Conservation (phyloP, 108 stramenopile species). For the Epithemia pelagica region DNA sequence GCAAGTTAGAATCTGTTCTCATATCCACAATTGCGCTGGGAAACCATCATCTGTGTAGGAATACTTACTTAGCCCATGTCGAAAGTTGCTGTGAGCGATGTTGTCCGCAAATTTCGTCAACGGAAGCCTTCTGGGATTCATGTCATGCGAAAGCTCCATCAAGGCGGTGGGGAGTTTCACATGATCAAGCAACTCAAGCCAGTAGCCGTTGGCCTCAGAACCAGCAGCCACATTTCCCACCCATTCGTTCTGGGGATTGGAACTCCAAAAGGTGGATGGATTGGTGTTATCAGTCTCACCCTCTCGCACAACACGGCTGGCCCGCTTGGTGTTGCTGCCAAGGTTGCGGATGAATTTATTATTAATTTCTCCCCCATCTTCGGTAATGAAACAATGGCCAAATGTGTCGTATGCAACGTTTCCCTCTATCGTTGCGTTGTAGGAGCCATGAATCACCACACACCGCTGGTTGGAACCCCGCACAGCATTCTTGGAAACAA, state of each 20-base stretch:
- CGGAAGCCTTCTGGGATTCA: not conserved
- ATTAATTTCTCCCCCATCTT: constrained; percentile 18
- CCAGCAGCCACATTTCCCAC: constrained; percentile 34
- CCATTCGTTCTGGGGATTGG: constrained; percentile 28
- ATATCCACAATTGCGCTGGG: too few species aligned
- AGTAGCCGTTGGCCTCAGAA: constrained; percentile 12
- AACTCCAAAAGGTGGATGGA: constrained; percentile 22
- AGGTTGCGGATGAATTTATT: constrained; percentile 15
- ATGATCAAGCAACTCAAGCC: constrained; percentile 16
- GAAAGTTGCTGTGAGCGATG: not conserved
- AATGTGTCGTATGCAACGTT: constrained; percentile 24
- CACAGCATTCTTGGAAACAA: constrained; percentile 25
- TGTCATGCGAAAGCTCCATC: not conserved
- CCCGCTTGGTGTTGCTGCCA: constrained; percentile 1
- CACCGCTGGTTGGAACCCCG: constrained; percentile 28
- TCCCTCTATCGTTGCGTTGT: constrained; percentile 13
- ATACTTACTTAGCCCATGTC: not conserved
- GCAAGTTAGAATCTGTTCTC: not conserved
- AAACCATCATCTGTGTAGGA: too few species aligned
- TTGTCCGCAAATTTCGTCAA: not conserved
- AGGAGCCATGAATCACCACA: constrained; percentile 35
- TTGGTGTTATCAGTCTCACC: constrained; percentile 10
- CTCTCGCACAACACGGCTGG: not conserved
- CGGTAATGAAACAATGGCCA: constrained; percentile 30
- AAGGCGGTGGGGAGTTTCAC: not conserved